Percentiles rank a stretch among this genome's conserved stretches.
phyloP scores from a whole-genome alignment of 2,329 filamentous ascomycete species.

The Hortaea werneckii region DNA sequence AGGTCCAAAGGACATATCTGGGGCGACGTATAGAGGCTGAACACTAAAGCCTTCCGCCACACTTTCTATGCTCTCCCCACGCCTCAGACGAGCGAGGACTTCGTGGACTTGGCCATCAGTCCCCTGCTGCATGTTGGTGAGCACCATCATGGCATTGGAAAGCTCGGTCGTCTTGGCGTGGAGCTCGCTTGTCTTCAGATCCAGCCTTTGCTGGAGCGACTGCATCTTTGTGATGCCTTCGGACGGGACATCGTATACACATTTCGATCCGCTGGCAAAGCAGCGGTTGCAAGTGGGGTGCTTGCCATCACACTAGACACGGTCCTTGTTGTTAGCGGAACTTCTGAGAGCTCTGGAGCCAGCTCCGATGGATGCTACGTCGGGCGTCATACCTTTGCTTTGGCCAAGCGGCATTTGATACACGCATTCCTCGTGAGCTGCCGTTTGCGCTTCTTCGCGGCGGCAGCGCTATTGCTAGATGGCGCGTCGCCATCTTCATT shows the following conservation, averaged over 20 bases:
- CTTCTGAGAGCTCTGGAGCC: neutral
- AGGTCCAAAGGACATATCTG: no score
- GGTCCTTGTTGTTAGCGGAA: neutral
- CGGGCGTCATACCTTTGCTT: neutral
- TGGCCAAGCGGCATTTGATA: conserved; percentile 1
- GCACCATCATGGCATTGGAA: conserved; percentile 6
- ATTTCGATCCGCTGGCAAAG: conserved; percentile 5
- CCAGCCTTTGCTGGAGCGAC: conserved; percentile 10
- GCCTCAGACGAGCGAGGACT: conserved; percentile 12
- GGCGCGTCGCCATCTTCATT: neutral
- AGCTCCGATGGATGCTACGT: neutral
- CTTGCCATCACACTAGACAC: conserved; percentile 9
- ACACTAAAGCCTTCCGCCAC: neutral
- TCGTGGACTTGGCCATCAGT: conserved; percentile 12
- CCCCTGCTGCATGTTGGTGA: conserved; percentile 11
- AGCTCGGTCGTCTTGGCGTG: conserved; percentile 7
- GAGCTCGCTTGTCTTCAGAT: conserved; percentile 6
- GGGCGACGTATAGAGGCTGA: no score
- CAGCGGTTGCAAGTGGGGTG: conserved; percentile 10
- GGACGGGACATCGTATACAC: conserved; percentile 13
- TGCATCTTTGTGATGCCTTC: conserved; percentile 15
- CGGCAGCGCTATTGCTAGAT: neutral
- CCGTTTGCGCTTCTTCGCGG: neutral
- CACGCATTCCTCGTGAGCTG: conserved; percentile 2
- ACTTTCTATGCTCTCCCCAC: conserved; percentile 10